These are phyloP conservation scores for Plenodomus tracheiphilus DNA, from an alignment of 2,329 filamentous ascomycete genomes.

Conservation along the genomic window DNA sequence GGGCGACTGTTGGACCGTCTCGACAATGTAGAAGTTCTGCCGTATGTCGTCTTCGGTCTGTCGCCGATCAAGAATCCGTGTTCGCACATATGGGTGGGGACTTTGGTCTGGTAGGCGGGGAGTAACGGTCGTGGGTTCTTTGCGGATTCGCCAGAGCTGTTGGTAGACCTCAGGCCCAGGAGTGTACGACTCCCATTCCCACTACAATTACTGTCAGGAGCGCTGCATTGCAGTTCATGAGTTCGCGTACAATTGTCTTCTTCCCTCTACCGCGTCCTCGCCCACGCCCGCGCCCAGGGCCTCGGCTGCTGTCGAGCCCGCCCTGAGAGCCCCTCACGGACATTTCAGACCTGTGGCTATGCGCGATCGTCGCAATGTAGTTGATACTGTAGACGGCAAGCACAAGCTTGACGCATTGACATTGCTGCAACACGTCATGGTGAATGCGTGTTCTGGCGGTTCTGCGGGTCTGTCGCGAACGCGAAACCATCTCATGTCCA, in stretches of 20 bases:
- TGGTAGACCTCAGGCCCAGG: conserved; percentile 35
- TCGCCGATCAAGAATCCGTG: conserved; percentile 35
- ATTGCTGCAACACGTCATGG: conserved; percentile 2
- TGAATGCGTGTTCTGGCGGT: background rate
- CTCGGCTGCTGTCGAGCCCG: conserved; percentile 14
- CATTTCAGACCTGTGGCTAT: conserved; percentile 13
- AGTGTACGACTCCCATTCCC: conserved; percentile 34
- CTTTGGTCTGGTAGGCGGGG: conserved; percentile 24
- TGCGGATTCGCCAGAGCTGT: conserved; percentile 33
- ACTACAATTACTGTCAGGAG: conserved; percentile 18
- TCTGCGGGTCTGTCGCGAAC: background rate
- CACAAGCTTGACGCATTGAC: background rate
- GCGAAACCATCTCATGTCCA: background rate
- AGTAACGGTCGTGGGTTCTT: conserved; percentile 31
- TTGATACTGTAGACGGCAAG: background rate
- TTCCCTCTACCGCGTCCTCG: conserved; percentile 18
- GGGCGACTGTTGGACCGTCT: conserved; percentile 5
- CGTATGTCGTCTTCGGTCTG: conserved; percentile 27
- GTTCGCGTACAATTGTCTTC: conserved; percentile 18
- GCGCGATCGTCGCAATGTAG: background rate
- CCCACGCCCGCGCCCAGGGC: conserved; percentile 20
- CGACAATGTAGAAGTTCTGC: conserved; percentile 33
- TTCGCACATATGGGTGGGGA: conserved; percentile 31
- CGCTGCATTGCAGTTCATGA: background rate
- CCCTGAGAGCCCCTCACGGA: conserved; percentile 23